These are phyloP conservation scores for Penicillium italicum DNA, from an alignment of 2,329 filamentous ascomycete genomes.

Conservation along the genomic window DNA sequence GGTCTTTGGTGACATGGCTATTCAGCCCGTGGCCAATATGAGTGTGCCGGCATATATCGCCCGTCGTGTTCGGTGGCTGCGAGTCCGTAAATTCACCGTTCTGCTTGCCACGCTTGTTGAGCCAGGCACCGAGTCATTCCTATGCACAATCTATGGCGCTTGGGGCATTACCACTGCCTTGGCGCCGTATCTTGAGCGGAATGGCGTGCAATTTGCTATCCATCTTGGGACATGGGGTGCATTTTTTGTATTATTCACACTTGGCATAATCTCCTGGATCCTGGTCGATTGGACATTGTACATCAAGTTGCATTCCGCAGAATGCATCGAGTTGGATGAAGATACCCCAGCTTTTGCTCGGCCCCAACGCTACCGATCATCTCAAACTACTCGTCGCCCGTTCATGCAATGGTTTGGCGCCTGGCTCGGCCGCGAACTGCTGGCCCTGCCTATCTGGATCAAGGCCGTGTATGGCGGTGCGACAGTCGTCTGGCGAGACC, in stretches of 20 bases:
- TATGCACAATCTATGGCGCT: constrained; percentile 77
- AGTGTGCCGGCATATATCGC: constrained; percentile 72
- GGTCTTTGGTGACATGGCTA: constrained; percentile 77
- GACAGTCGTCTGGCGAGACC: constrained; percentile 82
- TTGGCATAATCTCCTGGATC: constrained; percentile 68
- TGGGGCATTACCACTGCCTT: constrained; percentile 70
- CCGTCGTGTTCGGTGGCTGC: constrained; percentile 81
- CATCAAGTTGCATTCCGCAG: constrained; percentile 67
- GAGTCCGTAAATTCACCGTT: constrained; percentile 93
- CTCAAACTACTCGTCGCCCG: constrained; percentile 47
- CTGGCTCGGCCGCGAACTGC: constrained; percentile 77
- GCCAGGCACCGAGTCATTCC: constrained; percentile 81
- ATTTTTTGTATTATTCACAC: constrained; percentile 63
- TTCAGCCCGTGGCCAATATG: constrained; percentile 86
- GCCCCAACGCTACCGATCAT: constrained; percentile 43
- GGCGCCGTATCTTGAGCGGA: constrained; percentile 54
- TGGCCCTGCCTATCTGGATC: constrained; percentile 85
- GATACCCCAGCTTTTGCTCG: constrained; percentile 71
- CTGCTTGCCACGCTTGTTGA: constrained; percentile 84
- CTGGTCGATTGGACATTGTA: constrained; percentile 70
- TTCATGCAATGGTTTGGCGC: constrained; percentile 71
- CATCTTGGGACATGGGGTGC: constrained; percentile 64
- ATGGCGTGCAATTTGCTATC: constrained; percentile 39
- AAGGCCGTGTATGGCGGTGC: constrained; percentile 87
- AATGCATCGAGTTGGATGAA: constrained; percentile 66